Percentiles rank a stretch among this genome's conserved stretches.
These are phyloP conservation scores for Puccinia triticina DNA, from an alignment of 1,284 basidiomycete genomes.

Conservation along the genomic window DNA sequence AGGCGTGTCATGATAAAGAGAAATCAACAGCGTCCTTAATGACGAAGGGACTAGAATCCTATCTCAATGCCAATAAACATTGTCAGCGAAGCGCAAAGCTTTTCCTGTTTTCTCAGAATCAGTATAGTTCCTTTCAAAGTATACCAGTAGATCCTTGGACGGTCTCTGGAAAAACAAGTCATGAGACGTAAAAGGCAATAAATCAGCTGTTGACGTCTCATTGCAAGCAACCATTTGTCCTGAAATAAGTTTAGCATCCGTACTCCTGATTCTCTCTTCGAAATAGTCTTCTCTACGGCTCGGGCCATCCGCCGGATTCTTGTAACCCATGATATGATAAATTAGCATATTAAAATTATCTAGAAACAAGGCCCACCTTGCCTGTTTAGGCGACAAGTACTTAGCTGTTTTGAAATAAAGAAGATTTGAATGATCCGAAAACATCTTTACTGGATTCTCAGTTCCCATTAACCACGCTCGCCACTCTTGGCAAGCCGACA, in stretches of 20 bases:
- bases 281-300: neutral
- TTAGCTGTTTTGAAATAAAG: too few relatives aligned
- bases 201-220: too few relatives aligned
- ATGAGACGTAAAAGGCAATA: too few relatives aligned
- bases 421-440: constrained; percentile 29
- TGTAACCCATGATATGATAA: neutral
- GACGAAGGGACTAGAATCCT: neutral
- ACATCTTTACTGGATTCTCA: constrained; percentile 8
- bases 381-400: constrained; percentile 2
- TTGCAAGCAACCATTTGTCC: too few relatives aligned
- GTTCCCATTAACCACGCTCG: constrained; percentile 25
- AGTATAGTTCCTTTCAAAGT: neutral
- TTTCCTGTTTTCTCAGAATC: neutral
- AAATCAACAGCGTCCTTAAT: neutral
- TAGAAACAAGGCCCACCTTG: neutral
- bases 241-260: too few relatives aligned
- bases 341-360: neutral
- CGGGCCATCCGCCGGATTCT: constrained; percentile 10
- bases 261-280: too few relatives aligned
- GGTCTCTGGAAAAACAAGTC: neutral
- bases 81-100: neutral
- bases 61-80: too few relatives aligned
- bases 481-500: constrained; percentile 28
- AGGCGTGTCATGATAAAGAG: constrained; percentile 9
- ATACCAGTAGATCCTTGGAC: neutral